Evolutionary conservation across 2,329 filamentous ascomycete species (phyloP), one percentile per base, ranked within the genome.

Genomic region (Hypoxylon sp.): DNA sequence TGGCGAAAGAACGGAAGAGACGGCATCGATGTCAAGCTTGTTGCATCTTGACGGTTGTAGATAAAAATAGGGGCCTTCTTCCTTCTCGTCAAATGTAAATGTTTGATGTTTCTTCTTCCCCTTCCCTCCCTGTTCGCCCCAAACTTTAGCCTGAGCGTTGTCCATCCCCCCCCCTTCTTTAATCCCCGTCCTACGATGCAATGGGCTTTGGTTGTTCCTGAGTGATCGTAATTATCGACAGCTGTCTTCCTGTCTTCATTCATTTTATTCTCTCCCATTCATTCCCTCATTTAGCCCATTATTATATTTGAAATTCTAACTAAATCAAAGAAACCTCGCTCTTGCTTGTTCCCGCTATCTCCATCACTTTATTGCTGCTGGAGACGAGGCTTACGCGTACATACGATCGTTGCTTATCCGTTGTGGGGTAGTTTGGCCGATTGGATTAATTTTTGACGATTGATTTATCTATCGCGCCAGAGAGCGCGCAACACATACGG

Each of bases 1-100:
- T 59, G 56, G 52, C 56, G 56, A 59, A 55, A 48, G 26, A 20
- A 51, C 56, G 56, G 56, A 59, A 59, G 35, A 53, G 37, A 59
- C 56, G 56, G 56, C 52, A 59, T 51, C 41, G 45, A n/a, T n/a
- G n/a, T n/a, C n/a, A n/a, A n/a, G n/a, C n/a, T n/a, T 41, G 52
- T 59, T 52, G 52, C 52, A 53, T 51, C 40, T 50, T 38, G 35
- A 42, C n/a, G 6, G 5, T 25, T 27, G 15, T 51, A 58, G 46
- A 51, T 54, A 51, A 59, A 56, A 49, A 55, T 58, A 58, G 48
- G 56, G 42, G 44, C 41, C 47, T 25, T 53, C 37, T 52, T 50
- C 36, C 29, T 26, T 26, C 37, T 41, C 16, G 20, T n/a, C n/a
- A n/a, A 26, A 38, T 42, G 25, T 15, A 41, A 36, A 40, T 38